Conservation (phyloP, 1,284 basidiomycete genomes). For the Ceratobasidium sp. region DNA sequence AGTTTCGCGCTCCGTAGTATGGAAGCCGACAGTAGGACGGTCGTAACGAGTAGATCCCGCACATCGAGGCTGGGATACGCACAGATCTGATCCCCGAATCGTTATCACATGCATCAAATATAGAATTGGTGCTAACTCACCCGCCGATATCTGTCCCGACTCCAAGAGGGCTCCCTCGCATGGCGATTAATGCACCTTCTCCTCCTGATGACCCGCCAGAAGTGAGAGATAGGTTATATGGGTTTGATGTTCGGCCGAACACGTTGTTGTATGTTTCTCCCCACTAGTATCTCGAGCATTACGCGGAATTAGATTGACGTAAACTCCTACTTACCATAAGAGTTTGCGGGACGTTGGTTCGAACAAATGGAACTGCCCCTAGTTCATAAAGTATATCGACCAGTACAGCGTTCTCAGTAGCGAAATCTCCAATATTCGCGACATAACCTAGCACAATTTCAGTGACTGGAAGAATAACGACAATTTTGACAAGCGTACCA, state of each 20-base stretch:
- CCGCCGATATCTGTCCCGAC: constrained; percentile 71
- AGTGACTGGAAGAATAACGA: no score
- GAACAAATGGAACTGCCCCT: constrained; percentile 71
- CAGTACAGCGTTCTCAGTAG: no score
- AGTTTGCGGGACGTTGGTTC: constrained; percentile 71
- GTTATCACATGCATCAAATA: no score
- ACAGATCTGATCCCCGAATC: constrained; percentile 62
- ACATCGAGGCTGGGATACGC: constrained; percentile 77
- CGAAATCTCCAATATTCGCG: no score
- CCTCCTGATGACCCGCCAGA: constrained; percentile 74
- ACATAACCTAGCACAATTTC: no score
- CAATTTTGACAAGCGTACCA: no score
- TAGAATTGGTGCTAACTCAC: constrained; percentile 39
- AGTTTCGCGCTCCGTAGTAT: constrained; percentile 73
- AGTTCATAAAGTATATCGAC: constrained; percentile 47
- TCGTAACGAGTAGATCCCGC: constrained; percentile 77
- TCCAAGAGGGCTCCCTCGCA: constrained; percentile 70
- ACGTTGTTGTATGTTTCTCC: constrained; percentile 68
- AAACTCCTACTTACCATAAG: constrained; percentile 54
- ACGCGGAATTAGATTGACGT: no score
- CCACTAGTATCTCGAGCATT: no score
- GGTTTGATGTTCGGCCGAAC: constrained; percentile 69
- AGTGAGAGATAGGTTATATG: constrained; percentile 67
- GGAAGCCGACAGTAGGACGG: constrained; percentile 81
- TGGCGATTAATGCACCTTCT: constrained; percentile 74